Evolutionary conservation across 2,329 filamentous ascomycete species (phyloP).

Genomic region (Thermochaetoides dissita): DNA sequence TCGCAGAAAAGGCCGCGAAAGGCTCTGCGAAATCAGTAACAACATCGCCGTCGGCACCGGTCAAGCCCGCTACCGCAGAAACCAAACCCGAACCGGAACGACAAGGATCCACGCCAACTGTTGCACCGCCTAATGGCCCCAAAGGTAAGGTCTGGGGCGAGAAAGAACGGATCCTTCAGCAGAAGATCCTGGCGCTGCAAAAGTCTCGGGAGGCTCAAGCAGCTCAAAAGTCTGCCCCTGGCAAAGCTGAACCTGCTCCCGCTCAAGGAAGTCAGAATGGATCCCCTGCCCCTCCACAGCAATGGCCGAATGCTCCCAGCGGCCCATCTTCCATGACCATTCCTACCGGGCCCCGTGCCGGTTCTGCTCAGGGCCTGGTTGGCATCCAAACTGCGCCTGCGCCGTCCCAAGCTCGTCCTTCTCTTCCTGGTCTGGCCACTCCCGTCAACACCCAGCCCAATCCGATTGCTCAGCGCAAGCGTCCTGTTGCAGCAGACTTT

Average conservation of each 20-base stretch:
- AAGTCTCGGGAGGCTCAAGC: slow-evolving; percentile 35
- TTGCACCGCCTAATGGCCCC: neutral
- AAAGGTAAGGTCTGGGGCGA: slow-evolving; percentile 35
- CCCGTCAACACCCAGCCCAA: slow-evolving; percentile 11
- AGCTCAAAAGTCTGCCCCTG: slow-evolving; percentile 22
- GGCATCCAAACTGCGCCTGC: slow-evolving; percentile 1
- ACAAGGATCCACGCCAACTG: neutral
- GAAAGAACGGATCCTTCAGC: slow-evolving; percentile 59
- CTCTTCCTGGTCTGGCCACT: slow-evolving; percentile 9
- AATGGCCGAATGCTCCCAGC: neutral
- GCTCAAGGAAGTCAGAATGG: slow-evolving; percentile 6
- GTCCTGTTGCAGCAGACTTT: slow-evolving; percentile 53
- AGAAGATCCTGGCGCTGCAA: slow-evolving; percentile 64
- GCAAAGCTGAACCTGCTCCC: slow-evolving; percentile 5
- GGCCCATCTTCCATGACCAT: neutral
- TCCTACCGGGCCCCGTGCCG: slow-evolving; percentile 2
- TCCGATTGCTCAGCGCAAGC: slow-evolving; percentile 22
- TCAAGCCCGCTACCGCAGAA: slow-evolving; percentile 10
- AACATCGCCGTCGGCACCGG: slow-evolving; percentile 3
- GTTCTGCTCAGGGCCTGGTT: neutral
- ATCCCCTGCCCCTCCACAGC: neutral
- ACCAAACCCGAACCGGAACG: slow-evolving; percentile 22
- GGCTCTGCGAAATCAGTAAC: slow-evolving; percentile 9
- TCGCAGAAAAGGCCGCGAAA: slow-evolving; percentile 59
- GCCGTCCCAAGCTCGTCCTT: slow-evolving; percentile 1